Percentiles rank a stretch among this genome's conserved stretches.
These are phyloP conservation scores for Paramecium biaurelia DNA, from an alignment of 73 alveolate genomes.

Conservation along the genomic window DNA sequence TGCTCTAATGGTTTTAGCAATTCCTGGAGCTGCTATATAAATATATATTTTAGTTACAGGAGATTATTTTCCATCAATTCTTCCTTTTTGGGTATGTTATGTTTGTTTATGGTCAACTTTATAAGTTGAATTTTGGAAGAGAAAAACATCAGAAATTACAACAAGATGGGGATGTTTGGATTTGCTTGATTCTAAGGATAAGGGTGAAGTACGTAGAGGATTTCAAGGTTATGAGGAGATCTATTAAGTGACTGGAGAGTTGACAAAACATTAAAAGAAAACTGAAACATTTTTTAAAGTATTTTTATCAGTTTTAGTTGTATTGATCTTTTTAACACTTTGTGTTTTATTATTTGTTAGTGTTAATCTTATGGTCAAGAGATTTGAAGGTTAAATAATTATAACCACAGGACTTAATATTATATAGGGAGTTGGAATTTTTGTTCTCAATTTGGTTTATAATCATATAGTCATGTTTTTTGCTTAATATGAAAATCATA, in stretches of 20 bases:
- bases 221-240: slow-evolving; percentile 57
- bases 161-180: slow-evolving; percentile 66
- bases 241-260: slow-evolving; percentile 48
- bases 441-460: slow-evolving; percentile 9
- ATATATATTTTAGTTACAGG: slow-evolving; percentile 46
- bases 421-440: slow-evolving; percentile 41
- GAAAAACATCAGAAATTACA: slow-evolving; percentile 58
- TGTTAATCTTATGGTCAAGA: neutral
- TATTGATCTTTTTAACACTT: neutral
- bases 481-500: slow-evolving; percentile 58
- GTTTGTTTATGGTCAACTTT: slow-evolving; percentile 60
- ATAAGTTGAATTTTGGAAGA: slow-evolving; percentile 57
- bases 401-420: neutral
- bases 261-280: slow-evolving; percentile 57
- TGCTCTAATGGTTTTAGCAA: neutral
- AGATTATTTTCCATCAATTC: neutral
- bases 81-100: slow-evolving; percentile 54
- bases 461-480: neutral
- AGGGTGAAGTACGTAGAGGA: slow-evolving; percentile 28
- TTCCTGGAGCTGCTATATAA: slow-evolving; percentile 53
- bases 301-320: neutral
- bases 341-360: slow-evolving; percentile 29
- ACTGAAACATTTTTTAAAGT: slow-evolving; percentile 30
- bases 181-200: slow-evolving; percentile 17
- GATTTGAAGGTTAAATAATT: neutral